Evolutionary conservation across 129 eudicot genomes (phyloP).

Genomic region (Logfia minima): DNA sequence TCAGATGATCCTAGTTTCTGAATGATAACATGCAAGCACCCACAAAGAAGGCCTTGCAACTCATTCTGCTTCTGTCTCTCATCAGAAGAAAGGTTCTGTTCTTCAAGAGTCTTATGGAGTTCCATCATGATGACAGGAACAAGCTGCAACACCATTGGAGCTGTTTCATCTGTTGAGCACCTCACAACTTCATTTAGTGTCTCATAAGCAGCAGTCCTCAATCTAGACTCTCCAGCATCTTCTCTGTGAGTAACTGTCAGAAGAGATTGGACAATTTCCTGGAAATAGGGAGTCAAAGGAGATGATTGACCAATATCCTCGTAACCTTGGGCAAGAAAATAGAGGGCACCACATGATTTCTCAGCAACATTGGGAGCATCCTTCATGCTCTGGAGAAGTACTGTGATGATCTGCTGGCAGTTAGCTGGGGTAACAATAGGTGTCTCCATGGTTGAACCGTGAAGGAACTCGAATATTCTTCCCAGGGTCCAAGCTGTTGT

Average conservation of each 20-base stretch:
- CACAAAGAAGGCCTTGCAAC: slow-evolving; percentile 88
- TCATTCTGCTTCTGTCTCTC: slow-evolving; percentile 76
- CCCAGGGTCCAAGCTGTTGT: slow-evolving; percentile 98
- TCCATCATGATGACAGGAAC: slow-evolving; percentile 89
- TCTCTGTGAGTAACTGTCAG: slow-evolving; percentile 73
- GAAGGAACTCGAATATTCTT: slow-evolving; percentile 89
- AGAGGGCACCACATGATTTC: slow-evolving; percentile 88
- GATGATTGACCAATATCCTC: slow-evolving; percentile 67
- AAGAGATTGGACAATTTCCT: slow-evolving; percentile 79
- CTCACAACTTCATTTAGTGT: slow-evolving; percentile 88
- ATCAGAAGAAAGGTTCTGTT: slow-evolving; percentile 67
- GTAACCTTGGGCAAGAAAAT: slow-evolving; percentile 86
- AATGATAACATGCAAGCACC: slow-evolving; percentile 86
- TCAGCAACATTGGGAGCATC: slow-evolving; percentile 94
- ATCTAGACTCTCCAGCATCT: slow-evolving; percentile 83
- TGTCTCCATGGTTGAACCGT: slow-evolving; percentile 69
- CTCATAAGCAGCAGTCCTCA: slow-evolving; percentile 85
- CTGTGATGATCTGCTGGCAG: slow-evolving; percentile 80
- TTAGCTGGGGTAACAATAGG: slow-evolving; percentile 69
- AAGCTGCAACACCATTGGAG: slow-evolving; percentile 70
- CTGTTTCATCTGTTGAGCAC: slow-evolving; percentile 82
- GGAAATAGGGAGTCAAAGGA: slow-evolving; percentile 77
- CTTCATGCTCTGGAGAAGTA: slow-evolving; percentile 82
- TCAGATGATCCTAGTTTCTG: slow-evolving; percentile 80
- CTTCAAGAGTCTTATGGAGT: slow-evolving; percentile 82